Conservation (phyloP, 2,329 filamentous ascomycete species). For the Massarina eburnea region DNA sequence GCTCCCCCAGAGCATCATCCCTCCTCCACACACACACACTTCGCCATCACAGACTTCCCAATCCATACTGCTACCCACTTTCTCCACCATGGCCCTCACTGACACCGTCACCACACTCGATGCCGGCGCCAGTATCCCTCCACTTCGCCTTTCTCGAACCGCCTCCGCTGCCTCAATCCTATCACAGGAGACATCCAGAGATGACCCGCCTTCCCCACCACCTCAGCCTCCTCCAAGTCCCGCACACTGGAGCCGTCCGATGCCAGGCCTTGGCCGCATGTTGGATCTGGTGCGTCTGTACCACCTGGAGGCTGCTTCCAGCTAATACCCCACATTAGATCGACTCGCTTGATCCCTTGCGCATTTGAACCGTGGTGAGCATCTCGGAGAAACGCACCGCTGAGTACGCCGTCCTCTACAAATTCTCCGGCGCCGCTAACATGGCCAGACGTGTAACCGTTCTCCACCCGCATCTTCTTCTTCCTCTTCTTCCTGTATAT, state of each 20-base stretch:
- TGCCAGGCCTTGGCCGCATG: conserved; percentile 6
- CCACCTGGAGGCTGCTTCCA: conserved; percentile 1
- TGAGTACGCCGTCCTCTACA: background rate
- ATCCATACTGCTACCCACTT: background rate
- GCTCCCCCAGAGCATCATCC: conserved; percentile 16
- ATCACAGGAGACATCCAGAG: conserved; percentile 30
- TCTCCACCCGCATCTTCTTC: background rate
- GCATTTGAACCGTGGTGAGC: background rate
- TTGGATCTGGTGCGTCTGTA: conserved; percentile 12
- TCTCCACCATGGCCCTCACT: conserved; percentile 4
- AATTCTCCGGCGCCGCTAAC: background rate
- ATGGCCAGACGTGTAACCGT: background rate
- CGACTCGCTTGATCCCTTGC: conserved; percentile 1
- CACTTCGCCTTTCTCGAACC: background rate
- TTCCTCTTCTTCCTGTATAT: conserved; percentile 9
- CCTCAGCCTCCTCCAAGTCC: conserved; percentile 45
- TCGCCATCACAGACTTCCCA: background rate
- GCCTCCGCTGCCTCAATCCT: background rate
- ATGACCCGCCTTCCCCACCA: conserved; percentile 44
- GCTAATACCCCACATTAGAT: background rate
- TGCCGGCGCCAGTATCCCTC: background rate
- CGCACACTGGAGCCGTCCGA: conserved; percentile 28
- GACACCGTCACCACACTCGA: background rate
- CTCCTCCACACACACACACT: conserved; percentile 5
- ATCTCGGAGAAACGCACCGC: conserved; percentile 3